Conservation (phyloP, 1,284 basidiomycete genomes). For the Meira nashicola region DNA sequence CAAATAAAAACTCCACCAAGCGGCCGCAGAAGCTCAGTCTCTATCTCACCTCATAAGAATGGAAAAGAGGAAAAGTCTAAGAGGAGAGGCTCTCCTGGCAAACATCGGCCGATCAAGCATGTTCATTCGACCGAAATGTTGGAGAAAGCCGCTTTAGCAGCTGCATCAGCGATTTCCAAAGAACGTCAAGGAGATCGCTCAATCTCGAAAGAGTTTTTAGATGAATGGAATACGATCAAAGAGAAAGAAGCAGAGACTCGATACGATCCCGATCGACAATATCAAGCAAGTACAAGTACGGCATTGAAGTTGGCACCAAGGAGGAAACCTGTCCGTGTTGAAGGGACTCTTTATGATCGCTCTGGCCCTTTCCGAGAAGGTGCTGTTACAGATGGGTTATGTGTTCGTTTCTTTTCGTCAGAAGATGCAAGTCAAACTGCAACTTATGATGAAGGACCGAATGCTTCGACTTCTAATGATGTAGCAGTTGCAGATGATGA, state of each 20-base stretch:
- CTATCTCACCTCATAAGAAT: not conserved
- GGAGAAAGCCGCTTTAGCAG: constrained; percentile 31
- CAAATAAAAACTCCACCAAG: constrained; percentile 28
- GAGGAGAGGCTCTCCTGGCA: too few species aligned
- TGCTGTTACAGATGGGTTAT: constrained; percentile 45
- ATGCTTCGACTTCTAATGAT: constrained; percentile 2
- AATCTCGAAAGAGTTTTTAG: constrained; percentile 1
- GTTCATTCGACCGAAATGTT: constrained; percentile 22
- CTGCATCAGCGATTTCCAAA: constrained; percentile 22
- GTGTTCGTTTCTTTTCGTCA: constrained; percentile 43
- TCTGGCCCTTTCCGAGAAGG: constrained; percentile 46
- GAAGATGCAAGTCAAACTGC: constrained; percentile 11
- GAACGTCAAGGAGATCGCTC: constrained; percentile 16
- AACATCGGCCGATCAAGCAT: constrained; percentile 6
- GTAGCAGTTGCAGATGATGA: constrained; percentile 8
- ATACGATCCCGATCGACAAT: not conserved
- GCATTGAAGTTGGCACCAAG: constrained; percentile 32
- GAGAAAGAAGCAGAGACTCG: not conserved
- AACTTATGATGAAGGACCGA: not conserved
- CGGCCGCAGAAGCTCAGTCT: constrained; percentile 11
- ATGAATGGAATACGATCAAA: not conserved
- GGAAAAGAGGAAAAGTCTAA: constrained; percentile 18
- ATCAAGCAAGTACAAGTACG: constrained; percentile 13
- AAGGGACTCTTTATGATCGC: constrained; percentile 49
- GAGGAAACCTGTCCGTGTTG: constrained; percentile 34